A percentile compares a stretch with the other conserved stretches of the same genome.
Conservation (phyloP, 148 eudicot genomes). For the Cornus controversa region DNA sequence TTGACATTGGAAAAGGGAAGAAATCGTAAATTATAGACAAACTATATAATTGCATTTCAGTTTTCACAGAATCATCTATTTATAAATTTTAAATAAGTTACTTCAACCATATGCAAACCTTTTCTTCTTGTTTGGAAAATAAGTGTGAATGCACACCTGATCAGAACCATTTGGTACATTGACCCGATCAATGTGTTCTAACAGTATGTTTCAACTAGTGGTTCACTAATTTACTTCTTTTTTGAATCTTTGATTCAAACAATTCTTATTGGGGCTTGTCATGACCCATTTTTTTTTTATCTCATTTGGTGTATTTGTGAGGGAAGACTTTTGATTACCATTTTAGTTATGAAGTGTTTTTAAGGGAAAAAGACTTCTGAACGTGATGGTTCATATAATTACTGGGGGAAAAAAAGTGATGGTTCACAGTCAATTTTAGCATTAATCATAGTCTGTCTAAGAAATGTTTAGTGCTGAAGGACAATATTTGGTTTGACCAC, state of each 20-base stretch:
- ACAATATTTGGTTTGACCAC: not conserved
- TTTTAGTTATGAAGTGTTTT: not conserved
- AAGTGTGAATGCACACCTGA: constrained; percentile 6
- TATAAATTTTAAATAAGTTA: not conserved
- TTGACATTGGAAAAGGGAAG: not conserved
- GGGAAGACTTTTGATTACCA: not conserved
- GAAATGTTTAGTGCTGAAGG: not conserved
- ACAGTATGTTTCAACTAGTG: not conserved
- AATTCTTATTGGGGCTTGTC: not conserved
- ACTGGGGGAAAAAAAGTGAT: not conserved
- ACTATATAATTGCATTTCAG: not conserved
- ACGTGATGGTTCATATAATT: too few relatives aligned
- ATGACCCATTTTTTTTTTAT: too few relatives aligned
- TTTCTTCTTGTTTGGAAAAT: not conserved
- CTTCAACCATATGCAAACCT: not conserved
- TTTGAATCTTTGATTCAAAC: too few relatives aligned
- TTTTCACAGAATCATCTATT: not conserved
- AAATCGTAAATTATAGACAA: not conserved
- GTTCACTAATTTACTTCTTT: too few relatives aligned
- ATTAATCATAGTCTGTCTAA: not conserved
- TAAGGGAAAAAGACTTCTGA: not conserved
- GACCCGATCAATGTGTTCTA: not conserved
- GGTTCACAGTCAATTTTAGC: not conserved
- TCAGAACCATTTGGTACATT: not conserved
- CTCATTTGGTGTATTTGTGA: not conserved